phyloP scores from a whole-genome alignment of 2,329 filamentous ascomycete genomes.

The Alternaria consortialis region DNA sequence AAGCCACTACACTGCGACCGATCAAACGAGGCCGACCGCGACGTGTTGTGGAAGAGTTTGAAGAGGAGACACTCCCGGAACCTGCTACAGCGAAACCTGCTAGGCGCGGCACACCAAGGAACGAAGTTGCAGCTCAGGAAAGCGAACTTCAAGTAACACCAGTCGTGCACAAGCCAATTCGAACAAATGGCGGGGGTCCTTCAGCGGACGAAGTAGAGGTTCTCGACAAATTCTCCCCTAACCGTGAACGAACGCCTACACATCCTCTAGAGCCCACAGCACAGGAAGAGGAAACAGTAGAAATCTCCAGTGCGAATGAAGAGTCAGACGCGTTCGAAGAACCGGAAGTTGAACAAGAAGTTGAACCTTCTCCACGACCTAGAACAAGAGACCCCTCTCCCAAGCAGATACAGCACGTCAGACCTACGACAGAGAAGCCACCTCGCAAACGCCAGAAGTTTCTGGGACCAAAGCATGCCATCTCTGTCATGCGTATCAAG shows the following conservation, averaged over 20 bases:
- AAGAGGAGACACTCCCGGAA: neutral
- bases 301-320: constrained; percentile 29
- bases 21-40: constrained; percentile 14
- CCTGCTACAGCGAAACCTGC: constrained; percentile 1
- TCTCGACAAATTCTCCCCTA: constrained; percentile 34
- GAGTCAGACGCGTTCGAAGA: constrained; percentile 26
- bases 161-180: constrained; percentile 16
- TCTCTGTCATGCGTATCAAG: constrained; percentile 52
- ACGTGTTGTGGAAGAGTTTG: neutral
- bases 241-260: constrained; percentile 16
- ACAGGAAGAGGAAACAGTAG: constrained; percentile 12
- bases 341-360: constrained; percentile 29
- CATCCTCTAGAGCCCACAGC: constrained; percentile 4
- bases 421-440: constrained; percentile 31
- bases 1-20: neutral
- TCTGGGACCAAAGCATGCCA: constrained; percentile 42
- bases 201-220: constrained; percentile 5
- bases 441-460: constrained; percentile 41
- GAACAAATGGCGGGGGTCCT: constrained; percentile 9
- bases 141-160: constrained; percentile 23
- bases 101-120: constrained; percentile 28
- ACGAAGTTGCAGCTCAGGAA: constrained; percentile 7
- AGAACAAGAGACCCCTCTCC: constrained; percentile 20
- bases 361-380: constrained; percentile 19
- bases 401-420: constrained; percentile 23